Base-by-base conservation (phyloP, 2,329 filamentous ascomycete species). In the Fulvia fulva region DNA sequence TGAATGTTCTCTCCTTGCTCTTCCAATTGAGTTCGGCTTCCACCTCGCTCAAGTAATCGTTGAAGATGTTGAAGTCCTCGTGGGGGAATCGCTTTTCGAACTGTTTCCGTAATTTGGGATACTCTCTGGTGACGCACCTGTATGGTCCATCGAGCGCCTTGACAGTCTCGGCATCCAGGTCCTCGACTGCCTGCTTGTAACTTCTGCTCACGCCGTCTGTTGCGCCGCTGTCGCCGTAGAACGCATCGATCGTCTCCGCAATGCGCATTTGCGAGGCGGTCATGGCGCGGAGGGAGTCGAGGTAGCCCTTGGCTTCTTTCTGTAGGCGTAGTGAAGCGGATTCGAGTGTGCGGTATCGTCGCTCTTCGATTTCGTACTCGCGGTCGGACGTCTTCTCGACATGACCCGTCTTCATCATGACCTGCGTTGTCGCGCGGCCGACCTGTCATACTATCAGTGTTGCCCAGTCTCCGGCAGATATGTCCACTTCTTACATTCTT, bases 401-500 rank as follows among this genome's bases (percentile, higher is more conserved):
- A 80, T 97, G 94, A 60, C 94, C 90, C 58, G 92, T 96, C 84
- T 99, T 99, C 93, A 99, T 97, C 91, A 99, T 97, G 63, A 97
- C 93, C 87, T 97, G 92, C 79, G 95, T 99, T 77, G 93, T 97
- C 70, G 93, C 93, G 80, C 94, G 91, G 81, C 94, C 93, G 81
- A 97, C 92, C 86, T 95, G 95, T 77, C 96, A 96, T 81, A 12
- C 14, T 94, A 91, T 80, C 91, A 93, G 65, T 88, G 88, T 89
- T 58, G 32, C 32, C 51, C 53, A 46, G n/a, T 26, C 16, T 50
- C 22, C 28, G 19, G 26, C 34, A n/a, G n/a, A 22, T 23, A 9
- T 22, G 21, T 34, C n/a, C 32, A n/a, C 30, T n/a, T 37, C 56
- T 30, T 57, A 66, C 68, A 67, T 70, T 70, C 65, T 73, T 73